Percentiles rank a stretch among this genome's conserved stretches.
These are phyloP conservation scores for Phenoliferia sp. DNA, from an alignment of 1,284 basidiomycete species.

Conservation along the genomic window DNA sequence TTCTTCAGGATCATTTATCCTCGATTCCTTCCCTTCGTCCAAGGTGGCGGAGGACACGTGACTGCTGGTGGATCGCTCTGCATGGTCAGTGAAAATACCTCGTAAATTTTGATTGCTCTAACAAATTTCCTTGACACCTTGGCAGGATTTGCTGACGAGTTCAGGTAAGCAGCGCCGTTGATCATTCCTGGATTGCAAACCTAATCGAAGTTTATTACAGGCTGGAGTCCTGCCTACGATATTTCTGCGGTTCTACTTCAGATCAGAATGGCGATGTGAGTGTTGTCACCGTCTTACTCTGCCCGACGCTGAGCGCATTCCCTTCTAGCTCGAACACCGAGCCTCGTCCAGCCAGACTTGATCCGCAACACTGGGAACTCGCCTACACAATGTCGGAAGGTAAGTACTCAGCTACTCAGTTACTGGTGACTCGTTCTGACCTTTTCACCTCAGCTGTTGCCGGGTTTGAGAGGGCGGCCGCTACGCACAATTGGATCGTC, in stretches of 20 bases:
- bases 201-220: conserved; percentile 25
- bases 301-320: not conserved
- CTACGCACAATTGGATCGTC: conserved; percentile 24
- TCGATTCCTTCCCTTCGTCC: conserved; percentile 32
- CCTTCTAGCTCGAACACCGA: conserved; percentile 28
- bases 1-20: conserved; percentile 35
- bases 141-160: conserved; percentile 3
- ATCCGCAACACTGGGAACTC: conserved; percentile 18
- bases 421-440: not conserved
- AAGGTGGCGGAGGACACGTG: conserved; percentile 31
- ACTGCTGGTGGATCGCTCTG: conserved; percentile 31
- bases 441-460: conserved; percentile 23
- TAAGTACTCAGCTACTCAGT: not conserved
- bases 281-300: not conserved
- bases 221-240: conserved; percentile 26
- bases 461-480: conserved; percentile 30
- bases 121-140: not conserved
- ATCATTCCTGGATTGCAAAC: too few relatives aligned
- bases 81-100: conserved; percentile 10
- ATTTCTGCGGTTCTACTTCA: conserved; percentile 29
- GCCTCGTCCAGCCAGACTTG: conserved; percentile 30
- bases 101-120: too few relatives aligned
- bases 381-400: conserved; percentile 17
- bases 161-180: not conserved
- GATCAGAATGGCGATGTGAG: conserved; percentile 30